Evolutionary conservation across 192 early-diverging fungal species (phyloP).

Genomic region (Coemansia sp.): DNA sequence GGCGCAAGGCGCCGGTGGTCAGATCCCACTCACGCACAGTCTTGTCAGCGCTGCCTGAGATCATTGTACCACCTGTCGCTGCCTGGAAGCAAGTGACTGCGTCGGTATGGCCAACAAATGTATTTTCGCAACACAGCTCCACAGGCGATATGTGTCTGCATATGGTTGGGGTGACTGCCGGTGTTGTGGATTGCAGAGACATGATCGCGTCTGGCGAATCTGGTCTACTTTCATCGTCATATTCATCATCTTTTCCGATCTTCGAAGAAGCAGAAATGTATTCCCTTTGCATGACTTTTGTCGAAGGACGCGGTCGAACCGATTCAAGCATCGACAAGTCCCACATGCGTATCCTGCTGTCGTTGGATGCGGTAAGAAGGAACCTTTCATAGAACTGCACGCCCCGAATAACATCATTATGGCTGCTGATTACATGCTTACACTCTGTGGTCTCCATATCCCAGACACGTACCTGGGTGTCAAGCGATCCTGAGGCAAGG

Average conservation of each 20-base stretch:
- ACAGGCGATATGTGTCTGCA: slow-evolving; percentile 21
- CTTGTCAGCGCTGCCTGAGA: slow-evolving; percentile 73
- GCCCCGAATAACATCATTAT: slow-evolving; percentile 34
- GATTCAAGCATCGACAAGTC: slow-evolving; percentile 61
- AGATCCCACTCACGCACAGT: slow-evolving; percentile 82
- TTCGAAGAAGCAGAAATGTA: not conserved
- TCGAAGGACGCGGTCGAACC: slow-evolving; percentile 54
- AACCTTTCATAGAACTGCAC: slow-evolving; percentile 45
- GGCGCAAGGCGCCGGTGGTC: slow-evolving; percentile 61
- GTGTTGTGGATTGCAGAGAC: slow-evolving; percentile 57
- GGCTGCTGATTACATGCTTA: slow-evolving; percentile 36
- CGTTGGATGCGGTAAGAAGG: slow-evolving; percentile 65
- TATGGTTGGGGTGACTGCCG: slow-evolving; percentile 52
- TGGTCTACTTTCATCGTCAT: not conserved
- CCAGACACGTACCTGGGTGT: slow-evolving; percentile 72
- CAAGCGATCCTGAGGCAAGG: slow-evolving; percentile 65
- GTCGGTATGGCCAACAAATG: slow-evolving; percentile 32
- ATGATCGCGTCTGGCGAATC: slow-evolving; percentile 9
- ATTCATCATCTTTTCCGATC: not conserved
- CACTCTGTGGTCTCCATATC: slow-evolving; percentile 45
- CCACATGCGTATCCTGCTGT: slow-evolving; percentile 69
- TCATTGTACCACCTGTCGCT: slow-evolving; percentile 10
- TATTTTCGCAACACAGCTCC: slow-evolving; percentile 40
- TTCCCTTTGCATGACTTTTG: slow-evolving; percentile 49
- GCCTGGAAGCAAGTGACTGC: slow-evolving; percentile 55